Percentiles rank a stretch among this genome's conserved stretches.
These are phyloP conservation scores for Ambrosiella beaveri DNA, from an alignment of 2,329 filamentous ascomycete species.

Conservation along the genomic window DNA sequence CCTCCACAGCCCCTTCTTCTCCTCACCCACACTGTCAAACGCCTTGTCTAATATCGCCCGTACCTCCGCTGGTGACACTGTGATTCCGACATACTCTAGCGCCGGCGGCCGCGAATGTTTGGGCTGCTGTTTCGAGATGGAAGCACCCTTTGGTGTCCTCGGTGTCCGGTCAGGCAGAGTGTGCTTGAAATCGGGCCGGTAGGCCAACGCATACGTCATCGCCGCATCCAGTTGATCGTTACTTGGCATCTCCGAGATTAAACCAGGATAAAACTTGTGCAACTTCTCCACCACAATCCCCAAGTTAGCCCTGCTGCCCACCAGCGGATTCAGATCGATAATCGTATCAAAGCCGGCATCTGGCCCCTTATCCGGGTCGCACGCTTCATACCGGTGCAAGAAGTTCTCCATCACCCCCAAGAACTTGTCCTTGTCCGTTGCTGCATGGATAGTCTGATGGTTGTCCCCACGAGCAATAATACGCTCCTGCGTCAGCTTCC, in stretches of 20 bases:
- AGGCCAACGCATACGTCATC: conserved; percentile 57
- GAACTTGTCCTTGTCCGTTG: conserved; percentile 54
- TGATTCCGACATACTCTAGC: conserved; percentile 40
- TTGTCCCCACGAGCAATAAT: conserved; percentile 82
- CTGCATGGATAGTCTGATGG: conserved; percentile 91
- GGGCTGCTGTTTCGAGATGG: conserved; percentile 17
- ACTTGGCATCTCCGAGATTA: conserved; percentile 55
- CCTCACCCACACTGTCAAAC: conserved; percentile 37
- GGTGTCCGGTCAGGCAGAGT: conserved; percentile 45
- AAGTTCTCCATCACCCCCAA: conserved; percentile 92
- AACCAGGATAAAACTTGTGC: conserved; percentile 57
- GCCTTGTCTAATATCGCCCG: conserved; percentile 45
- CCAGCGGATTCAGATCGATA: conserved; percentile 66
- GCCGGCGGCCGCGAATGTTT: conserved; percentile 26
- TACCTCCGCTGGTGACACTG: conserved; percentile 27
- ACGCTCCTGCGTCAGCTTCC: conserved; percentile 56
- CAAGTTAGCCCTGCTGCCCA: conserved; percentile 68
- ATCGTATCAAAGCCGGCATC: conserved; percentile 70
- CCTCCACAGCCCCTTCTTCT: conserved; percentile 42
- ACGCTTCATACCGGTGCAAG: conserved; percentile 64
- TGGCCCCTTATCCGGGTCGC: conserved; percentile 48
- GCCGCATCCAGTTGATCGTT: conserved; percentile 62
- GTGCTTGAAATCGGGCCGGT: conserved; percentile 60
- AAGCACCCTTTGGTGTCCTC: conserved; percentile 21
- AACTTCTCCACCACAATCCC: conserved; percentile 60